Base-by-base conservation (phyloP, 2,329 filamentous ascomycete genomes). In the Fusarium tupiense region DNA sequence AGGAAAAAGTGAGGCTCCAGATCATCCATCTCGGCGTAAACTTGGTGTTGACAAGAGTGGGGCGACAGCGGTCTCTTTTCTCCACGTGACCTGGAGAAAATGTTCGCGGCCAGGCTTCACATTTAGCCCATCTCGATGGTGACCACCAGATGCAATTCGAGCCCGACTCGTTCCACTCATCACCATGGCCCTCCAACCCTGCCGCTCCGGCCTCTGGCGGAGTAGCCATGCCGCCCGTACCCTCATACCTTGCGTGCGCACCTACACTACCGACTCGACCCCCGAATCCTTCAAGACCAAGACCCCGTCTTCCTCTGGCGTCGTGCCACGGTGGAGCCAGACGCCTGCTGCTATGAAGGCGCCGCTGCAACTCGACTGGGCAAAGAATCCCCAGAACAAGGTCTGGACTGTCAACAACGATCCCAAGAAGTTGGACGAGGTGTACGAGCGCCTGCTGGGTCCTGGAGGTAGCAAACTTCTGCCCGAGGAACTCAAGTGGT, bases 401-500 rank as follows among this genome's bases (percentile, higher is more conserved):
- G 79, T 82, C 79, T 96, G 90, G 89, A 81, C 81, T 77, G 91
- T 95, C 82, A 98, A 98, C 83, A 88, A 89, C 26, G 91, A 95
- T 79, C 93, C 94, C 16, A 87, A 86, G 74, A 87, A 87, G 79
- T 86, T 99, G 63, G 93, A 98, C 81, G 86, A 89, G 56, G 93
- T 94, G 82, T 97, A 98, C 83, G 87, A 89, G 75, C 87, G 87
- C 61, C 89, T 98, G 76, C 85, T 98, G 63, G 96, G 95, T 11
- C 86, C 86, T 53, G 91, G 89, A 52, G 94, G 93, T 65, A 90
- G 93, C 76, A 89, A 88, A 77, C 82, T 96, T 81, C 87, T 99
- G 66, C 91, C 93, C 5, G 95, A 98, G 22, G 96, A 99, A 85
- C 88, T 96, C 71, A 98, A 98, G 85, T 99, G 96, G 96, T 86